A percentile compares a stretch with the other conserved stretches of the same genome.
Evolutionary conservation across 192 early-diverging fungal genomes (phyloP).

Genomic region (Gaertneriomyces sp.): DNA sequence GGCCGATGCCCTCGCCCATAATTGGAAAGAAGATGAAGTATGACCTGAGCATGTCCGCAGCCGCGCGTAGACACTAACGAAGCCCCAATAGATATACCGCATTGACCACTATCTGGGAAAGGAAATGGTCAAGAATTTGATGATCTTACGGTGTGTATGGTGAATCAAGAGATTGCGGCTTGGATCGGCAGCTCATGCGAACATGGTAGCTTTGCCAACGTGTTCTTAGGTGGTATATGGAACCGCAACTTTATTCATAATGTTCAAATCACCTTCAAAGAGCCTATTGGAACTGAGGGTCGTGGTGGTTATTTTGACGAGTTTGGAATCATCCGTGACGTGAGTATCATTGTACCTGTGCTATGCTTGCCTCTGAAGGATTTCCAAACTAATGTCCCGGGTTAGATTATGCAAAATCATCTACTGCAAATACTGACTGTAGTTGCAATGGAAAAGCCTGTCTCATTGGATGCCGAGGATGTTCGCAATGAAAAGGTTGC

Average conservation of each 20-base stretch:
- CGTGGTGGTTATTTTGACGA: slow-evolving; percentile 99
- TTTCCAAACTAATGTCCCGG: slow-evolving; percentile 1
- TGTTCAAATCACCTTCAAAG: slow-evolving; percentile 98
- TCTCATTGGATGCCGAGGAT: slow-evolving; percentile 81
- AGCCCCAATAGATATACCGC: slow-evolving; percentile 74
- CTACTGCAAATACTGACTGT: slow-evolving; percentile 90
- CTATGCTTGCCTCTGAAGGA: not conserved
- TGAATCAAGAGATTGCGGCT: not conserved
- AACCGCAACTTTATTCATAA: slow-evolving; percentile 83
- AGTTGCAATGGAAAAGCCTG: slow-evolving; percentile 92
- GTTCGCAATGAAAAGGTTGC: slow-evolving; percentile 87
- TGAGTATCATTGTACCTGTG: slow-evolving; percentile 36
- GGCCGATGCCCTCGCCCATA: slow-evolving; percentile 61
- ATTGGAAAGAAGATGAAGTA: slow-evolving; percentile 87
- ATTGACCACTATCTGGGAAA: slow-evolving; percentile 99
- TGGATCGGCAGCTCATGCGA: not conserved
- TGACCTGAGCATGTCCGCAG: not conserved
- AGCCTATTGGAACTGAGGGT: slow-evolving; percentile 93
- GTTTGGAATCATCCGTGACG: slow-evolving; percentile 97
- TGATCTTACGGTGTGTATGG: slow-evolving; percentile 65
- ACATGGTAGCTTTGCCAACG: slow-evolving; percentile 72
- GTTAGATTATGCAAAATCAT: slow-evolving; percentile 63
- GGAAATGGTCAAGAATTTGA: slow-evolving; percentile 98
- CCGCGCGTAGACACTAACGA: not conserved
- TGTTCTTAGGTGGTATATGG: slow-evolving; percentile 92